phyloP scores from a whole-genome alignment of 169 alveolate species.

The Neospora caninum region DNA sequence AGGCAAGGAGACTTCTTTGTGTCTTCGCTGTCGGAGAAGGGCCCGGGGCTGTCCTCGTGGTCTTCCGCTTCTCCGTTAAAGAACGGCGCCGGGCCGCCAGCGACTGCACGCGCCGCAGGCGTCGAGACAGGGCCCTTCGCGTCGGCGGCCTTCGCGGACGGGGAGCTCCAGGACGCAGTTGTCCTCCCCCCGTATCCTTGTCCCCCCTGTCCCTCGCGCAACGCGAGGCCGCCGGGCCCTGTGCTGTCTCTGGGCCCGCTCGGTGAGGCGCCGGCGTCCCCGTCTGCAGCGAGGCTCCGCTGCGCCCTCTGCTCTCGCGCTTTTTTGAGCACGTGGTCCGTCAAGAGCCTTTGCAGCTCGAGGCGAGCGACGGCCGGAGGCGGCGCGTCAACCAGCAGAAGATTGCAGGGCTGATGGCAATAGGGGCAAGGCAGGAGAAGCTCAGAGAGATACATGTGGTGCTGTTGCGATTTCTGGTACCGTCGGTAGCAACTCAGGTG shows the following conservation, averaged over 20 bases:
- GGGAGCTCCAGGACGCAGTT: neutral
- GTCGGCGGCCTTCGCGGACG: constrained; percentile 27
- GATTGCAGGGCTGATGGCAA: constrained; percentile 53
- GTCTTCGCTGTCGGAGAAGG: no score
- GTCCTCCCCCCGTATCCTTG: neutral
- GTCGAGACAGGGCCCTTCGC: neutral
- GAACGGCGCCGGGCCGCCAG: constrained; percentile 15
- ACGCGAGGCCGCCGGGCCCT: neutral
- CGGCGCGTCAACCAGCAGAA: constrained; percentile 49
- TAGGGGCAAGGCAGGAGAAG: constrained; percentile 53
- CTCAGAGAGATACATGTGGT: neutral
- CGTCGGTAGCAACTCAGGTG: constrained; percentile 47
- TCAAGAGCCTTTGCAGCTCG: neutral
- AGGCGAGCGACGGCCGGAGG: constrained; percentile 32
- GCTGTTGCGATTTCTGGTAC: constrained; percentile 18
- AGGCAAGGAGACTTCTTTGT: no score
- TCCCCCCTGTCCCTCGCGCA: neutral
- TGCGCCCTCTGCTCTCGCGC: neutral
- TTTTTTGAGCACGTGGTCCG: neutral
- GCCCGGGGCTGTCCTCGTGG: neutral
- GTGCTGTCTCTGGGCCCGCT: neutral
- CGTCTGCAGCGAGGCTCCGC: constrained; percentile 2
- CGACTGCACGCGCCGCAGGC: constrained; percentile 17
- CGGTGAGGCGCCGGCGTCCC: neutral
- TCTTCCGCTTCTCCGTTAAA: neutral